Evolutionary conservation across 2,329 filamentous ascomycete genomes (phyloP).

Genomic region (Lojkania enalia): DNA sequence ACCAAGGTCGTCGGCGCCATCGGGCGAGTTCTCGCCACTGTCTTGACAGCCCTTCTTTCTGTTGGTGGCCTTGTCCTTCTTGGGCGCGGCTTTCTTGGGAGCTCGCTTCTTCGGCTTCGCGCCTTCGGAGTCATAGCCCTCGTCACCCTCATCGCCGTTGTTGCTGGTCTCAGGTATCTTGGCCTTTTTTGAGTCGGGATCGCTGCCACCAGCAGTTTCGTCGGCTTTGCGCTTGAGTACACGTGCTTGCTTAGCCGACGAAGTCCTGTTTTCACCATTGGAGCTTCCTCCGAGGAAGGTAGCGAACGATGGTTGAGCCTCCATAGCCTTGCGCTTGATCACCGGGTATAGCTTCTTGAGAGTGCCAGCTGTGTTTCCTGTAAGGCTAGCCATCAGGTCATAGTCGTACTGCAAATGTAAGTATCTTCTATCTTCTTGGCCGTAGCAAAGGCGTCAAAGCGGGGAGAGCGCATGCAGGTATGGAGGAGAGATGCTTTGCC

Average conservation of each 20-base stretch:
- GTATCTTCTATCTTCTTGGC: no score
- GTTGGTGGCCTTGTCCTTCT: neutral
- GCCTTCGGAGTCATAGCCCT: neutral
- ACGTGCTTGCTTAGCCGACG: slow-evolving; percentile 4
- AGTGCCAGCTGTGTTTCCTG: slow-evolving; percentile 33
- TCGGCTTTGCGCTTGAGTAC: slow-evolving; percentile 25
- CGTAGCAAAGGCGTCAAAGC: no score
- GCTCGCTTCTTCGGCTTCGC: slow-evolving; percentile 1
- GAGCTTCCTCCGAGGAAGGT: slow-evolving; percentile 21
- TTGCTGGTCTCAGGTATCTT: neutral
- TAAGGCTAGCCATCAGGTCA: slow-evolving; percentile 30
- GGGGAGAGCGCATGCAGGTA: no score
- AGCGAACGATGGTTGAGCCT: slow-evolving; percentile 27
- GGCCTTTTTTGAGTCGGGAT: neutral
- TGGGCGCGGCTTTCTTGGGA: neutral
- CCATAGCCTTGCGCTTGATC: slow-evolving; percentile 35
- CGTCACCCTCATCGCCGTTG: neutral
- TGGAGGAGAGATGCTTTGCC: neutral
- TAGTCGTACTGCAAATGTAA: slow-evolving; percentile 29
- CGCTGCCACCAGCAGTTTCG: neutral
- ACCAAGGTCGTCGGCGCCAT: neutral
- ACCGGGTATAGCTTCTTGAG: slow-evolving; percentile 41
- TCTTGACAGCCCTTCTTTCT: neutral
- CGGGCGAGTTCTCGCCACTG: neutral
- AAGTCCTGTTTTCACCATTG: slow-evolving; percentile 6